These are phyloP conservation scores for Tolypocladium inflatum DNA, from an alignment of 2,329 filamentous ascomycete genomes.

Conservation along the genomic window DNA sequence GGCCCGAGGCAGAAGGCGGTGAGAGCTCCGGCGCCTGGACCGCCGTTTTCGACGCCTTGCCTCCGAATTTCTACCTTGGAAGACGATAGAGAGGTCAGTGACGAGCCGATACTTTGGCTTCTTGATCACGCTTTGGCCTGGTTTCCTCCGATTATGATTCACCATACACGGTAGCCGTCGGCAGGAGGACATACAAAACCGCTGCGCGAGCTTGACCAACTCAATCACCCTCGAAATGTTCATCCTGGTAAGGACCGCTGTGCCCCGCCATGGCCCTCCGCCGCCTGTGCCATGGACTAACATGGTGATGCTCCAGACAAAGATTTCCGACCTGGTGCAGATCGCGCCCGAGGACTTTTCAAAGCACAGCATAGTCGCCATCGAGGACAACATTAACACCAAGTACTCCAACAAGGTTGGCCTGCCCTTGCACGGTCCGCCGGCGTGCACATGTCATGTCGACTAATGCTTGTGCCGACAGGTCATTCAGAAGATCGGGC, in stretches of 20 bases:
- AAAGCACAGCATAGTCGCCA: conserved; percentile 71
- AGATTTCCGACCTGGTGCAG: conserved; percentile 88
- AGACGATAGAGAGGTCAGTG: not conserved
- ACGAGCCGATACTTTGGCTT: not conserved
- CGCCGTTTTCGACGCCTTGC: not conserved
- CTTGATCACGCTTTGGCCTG: not conserved
- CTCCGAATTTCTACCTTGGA: not conserved
- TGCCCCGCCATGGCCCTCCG: not conserved
- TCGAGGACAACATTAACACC: conserved; percentile 93
- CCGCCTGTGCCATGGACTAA: not conserved
- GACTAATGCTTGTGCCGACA: conserved; percentile 17
- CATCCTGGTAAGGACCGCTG: conserved; percentile 1
- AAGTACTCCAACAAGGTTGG: conserved; percentile 89
- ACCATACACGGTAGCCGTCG: not conserved
- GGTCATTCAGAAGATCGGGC: conserved; percentile 86
- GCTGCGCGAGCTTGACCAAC: not conserved
- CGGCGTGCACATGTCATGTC: not conserved
- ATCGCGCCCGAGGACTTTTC: conserved; percentile 83
- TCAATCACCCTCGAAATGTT: conserved; percentile 1
- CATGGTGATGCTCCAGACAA: conserved; percentile 50
- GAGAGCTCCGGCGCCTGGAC: not conserved
- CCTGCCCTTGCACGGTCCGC: not conserved
- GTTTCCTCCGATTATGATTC: not conserved
- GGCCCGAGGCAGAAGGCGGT: conserved; percentile 2
- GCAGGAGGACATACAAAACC: not conserved